phyloP scores from a whole-genome alignment of 106 monocot species.

The Allium cepa region DNA sequence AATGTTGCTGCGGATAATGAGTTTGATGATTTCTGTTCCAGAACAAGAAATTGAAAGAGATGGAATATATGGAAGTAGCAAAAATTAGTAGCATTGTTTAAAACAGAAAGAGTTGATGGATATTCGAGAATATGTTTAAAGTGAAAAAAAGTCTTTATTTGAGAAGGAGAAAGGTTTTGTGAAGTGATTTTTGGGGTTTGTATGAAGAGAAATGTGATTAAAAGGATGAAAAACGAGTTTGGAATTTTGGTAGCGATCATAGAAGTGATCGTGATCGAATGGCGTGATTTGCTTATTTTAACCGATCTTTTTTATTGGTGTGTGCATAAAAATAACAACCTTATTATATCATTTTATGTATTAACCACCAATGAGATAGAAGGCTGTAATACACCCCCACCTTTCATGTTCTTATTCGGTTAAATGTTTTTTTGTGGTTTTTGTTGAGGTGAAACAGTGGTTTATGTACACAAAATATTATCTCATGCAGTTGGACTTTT shows the following conservation, averaged over 20 bases:
- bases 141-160: conserved; percentile 41
- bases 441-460: too few relatives aligned
- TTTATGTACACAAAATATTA: too few relatives aligned
- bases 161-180: conserved; percentile 46
- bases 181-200: conserved; percentile 7
- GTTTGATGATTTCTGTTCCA: conserved; percentile 26
- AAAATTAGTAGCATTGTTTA: conserved; percentile 21
- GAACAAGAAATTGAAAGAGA: conserved; percentile 53
- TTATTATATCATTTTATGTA: too few relatives aligned
- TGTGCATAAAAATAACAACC: too few relatives aligned
- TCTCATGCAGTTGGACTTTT: too few relatives aligned
- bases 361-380: too few relatives aligned
- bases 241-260: neutral
- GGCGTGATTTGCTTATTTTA: too few relatives aligned
- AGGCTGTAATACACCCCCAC: too few relatives aligned
- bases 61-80: conserved; percentile 56
- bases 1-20: conserved; percentile 35
- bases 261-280: too few relatives aligned
- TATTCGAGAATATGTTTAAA: conserved; percentile 47
- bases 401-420: too few relatives aligned
- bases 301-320: too few relatives aligned
- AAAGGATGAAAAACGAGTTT: conserved; percentile 10
- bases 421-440: too few relatives aligned
- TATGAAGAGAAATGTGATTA: conserved; percentile 11
- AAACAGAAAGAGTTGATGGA: conserved; percentile 33